phyloP scores from a whole-genome alignment of 106 monocot species.

The Acanthochlamys bracteata region DNA sequence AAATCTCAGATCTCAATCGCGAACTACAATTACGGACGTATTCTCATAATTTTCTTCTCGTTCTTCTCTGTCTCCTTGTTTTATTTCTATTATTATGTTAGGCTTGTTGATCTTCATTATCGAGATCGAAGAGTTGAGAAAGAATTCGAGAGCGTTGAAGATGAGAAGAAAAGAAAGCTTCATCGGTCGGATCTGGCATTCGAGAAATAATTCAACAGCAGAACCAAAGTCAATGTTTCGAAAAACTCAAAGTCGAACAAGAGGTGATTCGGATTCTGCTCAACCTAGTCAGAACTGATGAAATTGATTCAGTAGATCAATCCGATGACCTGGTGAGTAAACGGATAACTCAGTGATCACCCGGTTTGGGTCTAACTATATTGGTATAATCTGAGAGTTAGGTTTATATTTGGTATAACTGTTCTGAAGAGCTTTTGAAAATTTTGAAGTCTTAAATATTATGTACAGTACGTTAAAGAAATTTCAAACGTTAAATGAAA shows the following conservation, averaged over 20 bases:
- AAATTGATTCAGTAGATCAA: too few species aligned
- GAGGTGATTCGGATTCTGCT: too few species aligned
- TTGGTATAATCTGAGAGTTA: too few species aligned
- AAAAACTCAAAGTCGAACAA: conserved; percentile 65
- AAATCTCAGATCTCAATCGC: conserved; percentile 55
- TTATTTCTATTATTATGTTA: not conserved
- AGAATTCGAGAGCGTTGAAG: conserved; percentile 42
- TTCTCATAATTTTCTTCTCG: not conserved
- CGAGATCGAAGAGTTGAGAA: conserved; percentile 45
- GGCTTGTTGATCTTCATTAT: conserved; percentile 6
- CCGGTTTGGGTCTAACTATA: too few species aligned
- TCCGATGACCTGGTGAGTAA: too few species aligned
- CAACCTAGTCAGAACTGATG: too few species aligned
- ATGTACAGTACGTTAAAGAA: too few species aligned
- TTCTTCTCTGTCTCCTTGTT: conserved; percentile 27
- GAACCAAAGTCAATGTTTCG: conserved; percentile 27
- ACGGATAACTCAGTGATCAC: too few species aligned
- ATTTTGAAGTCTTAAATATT: too few species aligned
- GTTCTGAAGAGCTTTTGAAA: too few species aligned
- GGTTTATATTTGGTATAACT: too few species aligned
- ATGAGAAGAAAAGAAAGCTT: conserved; percentile 51
- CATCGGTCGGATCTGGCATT: conserved; percentile 85
- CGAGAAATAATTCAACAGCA: conserved; percentile 77
- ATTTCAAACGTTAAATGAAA: too few species aligned
- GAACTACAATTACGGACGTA: not conserved